Percentiles rank a stretch among this genome's conserved stretches.
These are phyloP conservation scores for Fusarium sublunatum DNA, from an alignment of 2,329 filamentous ascomycete species.

Conservation along the genomic window DNA sequence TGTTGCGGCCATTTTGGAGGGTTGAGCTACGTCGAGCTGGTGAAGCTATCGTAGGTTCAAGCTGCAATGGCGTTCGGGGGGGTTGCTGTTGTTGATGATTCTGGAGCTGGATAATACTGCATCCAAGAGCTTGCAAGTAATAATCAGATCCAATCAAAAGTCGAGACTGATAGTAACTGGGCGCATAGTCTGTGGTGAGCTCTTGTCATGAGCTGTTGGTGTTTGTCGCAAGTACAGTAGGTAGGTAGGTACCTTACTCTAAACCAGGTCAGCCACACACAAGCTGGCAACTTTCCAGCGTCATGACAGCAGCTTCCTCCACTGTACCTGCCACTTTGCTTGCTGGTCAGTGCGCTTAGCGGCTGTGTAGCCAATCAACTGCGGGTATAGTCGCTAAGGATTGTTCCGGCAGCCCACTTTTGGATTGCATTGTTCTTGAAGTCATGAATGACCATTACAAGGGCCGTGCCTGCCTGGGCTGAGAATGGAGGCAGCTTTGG, in stretches of 20 bases:
- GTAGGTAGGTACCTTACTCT: background rate
- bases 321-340: constrained; percentile 14
- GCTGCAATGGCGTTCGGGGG: constrained; percentile 1
- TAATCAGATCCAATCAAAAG: background rate
- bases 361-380: constrained; percentile 40
- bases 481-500: constrained; percentile 14
- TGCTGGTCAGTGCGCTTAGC: constrained; percentile 33
- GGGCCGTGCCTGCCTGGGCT: constrained; percentile 22
- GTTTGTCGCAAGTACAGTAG: constrained; percentile 27
- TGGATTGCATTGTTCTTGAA: constrained; percentile 38
- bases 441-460: constrained; percentile 22
- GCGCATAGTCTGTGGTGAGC: constrained; percentile 12
- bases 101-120: background rate
- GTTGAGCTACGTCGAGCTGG: background rate
- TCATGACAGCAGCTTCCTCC: constrained; percentile 29
- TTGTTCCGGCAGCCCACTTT: constrained; percentile 8
- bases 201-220: constrained; percentile 31
- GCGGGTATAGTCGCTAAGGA: constrained; percentile 16
- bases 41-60: constrained; percentile 25
- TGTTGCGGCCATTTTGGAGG: constrained; percentile 47
- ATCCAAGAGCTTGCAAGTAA: background rate
- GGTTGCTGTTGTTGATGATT: constrained; percentile 5
- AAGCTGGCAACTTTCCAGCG: constrained; percentile 43
- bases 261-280: constrained; percentile 39
- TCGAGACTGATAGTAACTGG: background rate